A percentile compares a stretch with the other conserved stretches of the same genome.
Conservation (phyloP, 345 rosid species). For the Heritiera fomes region DNA sequence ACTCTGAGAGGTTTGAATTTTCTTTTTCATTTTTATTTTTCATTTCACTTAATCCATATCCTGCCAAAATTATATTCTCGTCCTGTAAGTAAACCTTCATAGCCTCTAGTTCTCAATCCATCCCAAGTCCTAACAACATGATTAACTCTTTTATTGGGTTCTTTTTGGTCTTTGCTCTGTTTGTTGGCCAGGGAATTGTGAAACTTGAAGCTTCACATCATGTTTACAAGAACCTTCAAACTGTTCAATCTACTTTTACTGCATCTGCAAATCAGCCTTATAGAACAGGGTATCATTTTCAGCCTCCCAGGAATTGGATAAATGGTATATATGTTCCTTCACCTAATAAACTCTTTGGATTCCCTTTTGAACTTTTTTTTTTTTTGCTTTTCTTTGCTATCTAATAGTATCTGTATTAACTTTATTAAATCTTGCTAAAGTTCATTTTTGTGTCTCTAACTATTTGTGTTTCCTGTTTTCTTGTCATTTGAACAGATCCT, state of each 20-base stretch:
- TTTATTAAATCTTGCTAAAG: background rate
- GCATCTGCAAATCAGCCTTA: conserved; percentile 45
- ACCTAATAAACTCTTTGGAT: too few species aligned
- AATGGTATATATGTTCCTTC: conserved; percentile 44
- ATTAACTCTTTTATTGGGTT: conserved; percentile 15
- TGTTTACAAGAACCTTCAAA: conserved; percentile 33
- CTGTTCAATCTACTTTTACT: conserved; percentile 22
- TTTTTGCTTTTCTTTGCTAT: background rate
- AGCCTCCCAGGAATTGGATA: conserved; percentile 76
- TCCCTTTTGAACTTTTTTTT: background rate
- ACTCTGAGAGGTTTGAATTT: background rate
- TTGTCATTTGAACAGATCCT: too few species aligned
- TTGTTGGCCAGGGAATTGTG: conserved; percentile 42
- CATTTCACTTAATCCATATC: background rate
- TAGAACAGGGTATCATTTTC: conserved; percentile 68
- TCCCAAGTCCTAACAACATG: background rate
- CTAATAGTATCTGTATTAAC: background rate
- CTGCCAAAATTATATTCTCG: background rate
- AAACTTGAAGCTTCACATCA: conserved; percentile 55
- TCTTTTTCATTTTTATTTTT: background rate
- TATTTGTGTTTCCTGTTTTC: background rate
- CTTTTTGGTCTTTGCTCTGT: conserved; percentile 34
- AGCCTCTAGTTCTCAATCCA: background rate
- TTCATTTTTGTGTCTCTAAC: conserved; percentile 6
- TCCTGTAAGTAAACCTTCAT: background rate